Conservation (phyloP, 305 asterid species). For the Solanum hybrid region DNA sequence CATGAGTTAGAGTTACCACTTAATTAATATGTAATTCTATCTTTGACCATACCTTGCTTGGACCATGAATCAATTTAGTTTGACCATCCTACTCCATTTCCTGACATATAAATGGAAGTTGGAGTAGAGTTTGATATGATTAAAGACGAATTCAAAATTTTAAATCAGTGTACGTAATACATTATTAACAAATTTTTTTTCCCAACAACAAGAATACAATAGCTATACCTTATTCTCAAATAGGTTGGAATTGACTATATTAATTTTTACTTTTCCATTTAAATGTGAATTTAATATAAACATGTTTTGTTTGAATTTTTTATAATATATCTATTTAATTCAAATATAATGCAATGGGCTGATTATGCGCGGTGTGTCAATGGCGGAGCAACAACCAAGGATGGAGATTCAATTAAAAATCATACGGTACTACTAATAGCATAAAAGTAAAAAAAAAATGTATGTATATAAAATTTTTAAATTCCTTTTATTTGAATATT, state of each 20-base stretch:
- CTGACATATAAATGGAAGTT: not conserved
- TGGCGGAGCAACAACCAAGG: too few species aligned
- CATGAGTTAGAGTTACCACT: not conserved
- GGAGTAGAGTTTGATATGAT: not conserved
- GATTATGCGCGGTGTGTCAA: too few species aligned
- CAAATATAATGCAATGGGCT: too few species aligned
- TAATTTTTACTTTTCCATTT: not conserved
- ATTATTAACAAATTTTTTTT: not conserved
- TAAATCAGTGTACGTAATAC: not conserved
- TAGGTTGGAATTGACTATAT: not conserved
- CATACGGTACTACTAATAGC: too few species aligned
- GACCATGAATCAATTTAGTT: not conserved
- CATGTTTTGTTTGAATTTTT: not conserved
- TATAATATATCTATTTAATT: too few species aligned
- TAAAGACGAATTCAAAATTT: not conserved
- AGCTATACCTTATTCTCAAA: not conserved
- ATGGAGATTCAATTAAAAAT: too few species aligned
- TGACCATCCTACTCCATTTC: not conserved
- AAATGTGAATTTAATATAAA: not conserved
- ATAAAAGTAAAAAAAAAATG: not conserved
- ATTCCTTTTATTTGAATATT: not conserved
- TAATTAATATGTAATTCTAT: not conserved
- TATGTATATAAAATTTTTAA: not conserved
- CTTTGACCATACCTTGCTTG: not conserved
- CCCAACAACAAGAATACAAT: not conserved